phyloP scores from a whole-genome alignment of 75 land plant genomes.

The Picea glauca region DNA sequence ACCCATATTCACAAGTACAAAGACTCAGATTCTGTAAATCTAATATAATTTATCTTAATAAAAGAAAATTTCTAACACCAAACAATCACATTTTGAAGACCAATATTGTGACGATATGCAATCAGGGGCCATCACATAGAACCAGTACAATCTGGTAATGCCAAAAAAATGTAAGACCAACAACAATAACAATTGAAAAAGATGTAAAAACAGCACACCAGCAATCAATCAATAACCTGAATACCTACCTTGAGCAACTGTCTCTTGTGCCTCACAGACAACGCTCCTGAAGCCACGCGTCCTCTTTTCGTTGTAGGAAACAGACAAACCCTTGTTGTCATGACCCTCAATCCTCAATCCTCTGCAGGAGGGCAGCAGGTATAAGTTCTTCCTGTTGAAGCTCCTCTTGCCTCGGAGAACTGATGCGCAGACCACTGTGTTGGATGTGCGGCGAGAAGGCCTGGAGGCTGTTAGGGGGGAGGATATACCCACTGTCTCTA shows the following conservation, averaged over 20 bases:
- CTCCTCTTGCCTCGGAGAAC: background rate
- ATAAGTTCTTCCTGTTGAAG: background rate
- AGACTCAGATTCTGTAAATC: too few species aligned
- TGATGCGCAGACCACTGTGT: background rate
- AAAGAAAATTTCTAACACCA: too few species aligned
- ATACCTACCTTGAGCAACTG: constrained; percentile 9
- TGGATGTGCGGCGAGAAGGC: background rate
- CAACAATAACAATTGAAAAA: too few species aligned
- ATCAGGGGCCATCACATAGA: too few species aligned
- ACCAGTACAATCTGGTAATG: too few species aligned
- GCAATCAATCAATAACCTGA: too few species aligned
- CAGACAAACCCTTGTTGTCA: background rate
- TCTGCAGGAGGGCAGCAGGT: background rate
- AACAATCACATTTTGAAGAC: too few species aligned
- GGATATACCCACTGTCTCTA: constrained; percentile 1
- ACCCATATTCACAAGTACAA: too few species aligned
- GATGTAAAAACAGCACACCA: too few species aligned
- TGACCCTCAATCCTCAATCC: constrained; percentile 8
- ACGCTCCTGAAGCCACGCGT: background rate
- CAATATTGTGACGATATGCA: too few species aligned
- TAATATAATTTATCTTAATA: too few species aligned
- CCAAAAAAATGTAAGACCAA: too few species aligned
- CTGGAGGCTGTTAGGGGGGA: background rate
- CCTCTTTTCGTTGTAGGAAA: background rate
- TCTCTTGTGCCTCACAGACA: constrained; percentile 16